Conservation (phyloP, 1,284 basidiomycete genomes). For the Rhizoctonia solani region DNA sequence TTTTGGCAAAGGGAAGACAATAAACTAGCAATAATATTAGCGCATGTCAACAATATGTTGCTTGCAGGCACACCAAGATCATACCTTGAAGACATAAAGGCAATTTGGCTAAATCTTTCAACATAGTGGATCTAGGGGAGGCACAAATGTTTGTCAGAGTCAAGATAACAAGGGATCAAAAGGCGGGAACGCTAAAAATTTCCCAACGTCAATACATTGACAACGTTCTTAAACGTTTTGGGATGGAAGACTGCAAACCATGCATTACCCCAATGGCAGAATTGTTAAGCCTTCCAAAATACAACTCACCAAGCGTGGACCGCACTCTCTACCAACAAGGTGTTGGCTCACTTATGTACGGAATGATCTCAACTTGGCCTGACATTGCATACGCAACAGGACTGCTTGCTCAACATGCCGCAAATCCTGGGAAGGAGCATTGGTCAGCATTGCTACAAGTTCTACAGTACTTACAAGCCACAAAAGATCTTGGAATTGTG, state of each 20-base stretch:
- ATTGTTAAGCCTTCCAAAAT: neutral
- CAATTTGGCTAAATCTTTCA: slow-evolving; percentile 29
- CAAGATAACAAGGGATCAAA: slow-evolving; percentile 35
- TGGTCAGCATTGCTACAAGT: slow-evolving; percentile 34
- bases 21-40: no score
- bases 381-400: slow-evolving; percentile 39
- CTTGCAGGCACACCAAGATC: no score
- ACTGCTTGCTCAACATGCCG: slow-evolving; percentile 36
- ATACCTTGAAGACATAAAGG: neutral
- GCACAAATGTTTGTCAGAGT: slow-evolving; percentile 38
- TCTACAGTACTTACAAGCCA: slow-evolving; percentile 39
- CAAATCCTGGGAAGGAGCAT: no score
- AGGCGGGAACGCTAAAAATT: neutral
- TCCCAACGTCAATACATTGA: neutral
- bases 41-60: no score
- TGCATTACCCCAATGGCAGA: slow-evolving; percentile 40
- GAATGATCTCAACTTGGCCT: slow-evolving; percentile 39
- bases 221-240: no score
- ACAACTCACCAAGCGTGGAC: neutral
- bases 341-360: slow-evolving; percentile 41
- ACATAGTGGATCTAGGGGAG: slow-evolving; percentile 40
- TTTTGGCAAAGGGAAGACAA: slow-evolving; percentile 7
- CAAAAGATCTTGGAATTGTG: slow-evolving; percentile 22
- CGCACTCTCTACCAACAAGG: slow-evolving; percentile 10
- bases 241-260: slow-evolving; percentile 40